These are phyloP conservation scores for Coemansia sp. DNA, from an alignment of 192 early-diverging fungal genomes.

Conservation along the genomic window DNA sequence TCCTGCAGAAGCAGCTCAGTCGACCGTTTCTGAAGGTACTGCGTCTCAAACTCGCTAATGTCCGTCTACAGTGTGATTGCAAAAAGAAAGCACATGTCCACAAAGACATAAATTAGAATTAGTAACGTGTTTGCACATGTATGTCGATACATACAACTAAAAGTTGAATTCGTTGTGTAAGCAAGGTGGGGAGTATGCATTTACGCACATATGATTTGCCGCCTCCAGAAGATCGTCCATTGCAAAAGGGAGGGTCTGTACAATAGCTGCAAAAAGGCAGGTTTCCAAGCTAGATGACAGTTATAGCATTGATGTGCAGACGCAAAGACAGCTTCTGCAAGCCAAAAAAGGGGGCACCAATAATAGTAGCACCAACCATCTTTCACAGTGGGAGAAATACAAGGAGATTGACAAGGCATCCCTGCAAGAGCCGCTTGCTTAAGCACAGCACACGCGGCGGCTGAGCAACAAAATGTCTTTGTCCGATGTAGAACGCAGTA, in stretches of 20 bases:
- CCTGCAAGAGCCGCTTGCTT: neutral
- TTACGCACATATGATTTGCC: neutral
- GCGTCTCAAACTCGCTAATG: conserved; percentile 49
- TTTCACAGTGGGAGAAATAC: neutral
- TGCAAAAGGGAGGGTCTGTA: neutral
- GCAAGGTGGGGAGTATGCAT: neutral
- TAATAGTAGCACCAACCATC: neutral
- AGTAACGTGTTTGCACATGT: neutral
- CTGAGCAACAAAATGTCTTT: neutral
- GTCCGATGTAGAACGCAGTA: neutral
- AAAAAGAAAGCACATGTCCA: neutral
- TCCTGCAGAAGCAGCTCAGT: conserved; percentile 44
- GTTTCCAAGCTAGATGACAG: neutral
- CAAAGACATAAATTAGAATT: neutral
- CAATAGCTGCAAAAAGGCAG: neutral
- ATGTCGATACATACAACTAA: neutral
- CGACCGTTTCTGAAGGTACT: conserved; percentile 49
- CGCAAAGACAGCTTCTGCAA: neutral
- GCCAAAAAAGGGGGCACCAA: neutral
- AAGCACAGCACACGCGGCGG: neutral
- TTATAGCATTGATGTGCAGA: neutral
- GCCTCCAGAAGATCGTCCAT: neutral
- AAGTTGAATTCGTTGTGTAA: neutral
- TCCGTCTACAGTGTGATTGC: conserved; percentile 19
- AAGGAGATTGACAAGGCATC: neutral